phyloP scores from a whole-genome alignment of 2,329 filamentous ascomycete genomes.

The Exophiala spinifera region DNA sequence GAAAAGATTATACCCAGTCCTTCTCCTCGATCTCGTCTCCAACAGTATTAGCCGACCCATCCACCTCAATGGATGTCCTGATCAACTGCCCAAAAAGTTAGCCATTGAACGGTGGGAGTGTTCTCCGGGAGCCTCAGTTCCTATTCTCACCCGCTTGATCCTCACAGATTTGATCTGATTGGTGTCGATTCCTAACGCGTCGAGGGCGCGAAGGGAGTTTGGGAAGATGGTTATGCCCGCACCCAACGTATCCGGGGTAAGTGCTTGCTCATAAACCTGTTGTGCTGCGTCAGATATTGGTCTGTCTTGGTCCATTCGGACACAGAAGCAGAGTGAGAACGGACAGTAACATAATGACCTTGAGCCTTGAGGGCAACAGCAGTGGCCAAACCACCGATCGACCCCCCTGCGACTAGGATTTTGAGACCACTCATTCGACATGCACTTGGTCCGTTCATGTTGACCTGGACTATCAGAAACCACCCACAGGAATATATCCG shows the following conservation, averaged over 20 bases:
- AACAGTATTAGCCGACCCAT: not conserved
- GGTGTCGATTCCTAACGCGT: constrained; percentile 3
- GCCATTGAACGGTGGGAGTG: not conserved
- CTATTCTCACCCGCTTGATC: constrained; percentile 4
- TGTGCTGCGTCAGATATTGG: not conserved
- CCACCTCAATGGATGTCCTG: not conserved
- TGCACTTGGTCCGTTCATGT: not conserved
- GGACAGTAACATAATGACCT: constrained; percentile 7
- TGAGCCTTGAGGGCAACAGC: constrained; percentile 47
- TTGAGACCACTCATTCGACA: constrained; percentile 30
- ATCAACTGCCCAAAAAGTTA: not conserved
- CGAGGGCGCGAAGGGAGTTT: constrained; percentile 34
- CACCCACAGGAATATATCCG: not conserved
- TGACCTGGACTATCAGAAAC: not conserved
- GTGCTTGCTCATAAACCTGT: no score
- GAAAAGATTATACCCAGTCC: constrained; percentile 4
- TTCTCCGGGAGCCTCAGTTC: not conserved
- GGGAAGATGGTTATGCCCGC: constrained; percentile 52
- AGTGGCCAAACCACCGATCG: constrained; percentile 50
- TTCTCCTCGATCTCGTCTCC: constrained; percentile 3
- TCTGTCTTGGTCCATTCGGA: no score
- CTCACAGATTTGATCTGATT: constrained; percentile 4
- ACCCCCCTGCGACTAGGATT: constrained; percentile 50
- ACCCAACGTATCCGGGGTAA: constrained; percentile 28
- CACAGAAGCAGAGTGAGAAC: no score